Evolutionary conservation across 2,329 filamentous ascomycete genomes (phyloP).

Genomic region (Bipolaris gigantea): DNA sequence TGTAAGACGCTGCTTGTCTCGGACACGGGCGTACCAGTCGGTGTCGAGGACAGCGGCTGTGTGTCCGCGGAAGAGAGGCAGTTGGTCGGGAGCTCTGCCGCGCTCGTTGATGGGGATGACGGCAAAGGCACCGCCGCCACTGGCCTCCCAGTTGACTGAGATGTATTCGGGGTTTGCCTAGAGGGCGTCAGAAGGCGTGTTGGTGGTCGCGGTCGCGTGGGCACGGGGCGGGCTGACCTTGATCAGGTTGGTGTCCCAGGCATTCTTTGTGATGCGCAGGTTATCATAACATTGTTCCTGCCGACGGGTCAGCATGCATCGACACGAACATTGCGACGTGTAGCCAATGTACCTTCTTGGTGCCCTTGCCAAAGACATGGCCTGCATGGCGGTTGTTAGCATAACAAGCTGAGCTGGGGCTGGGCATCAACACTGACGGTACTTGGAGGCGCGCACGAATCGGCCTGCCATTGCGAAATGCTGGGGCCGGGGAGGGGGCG

Average conservation of each 20-base stretch:
- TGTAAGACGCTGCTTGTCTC: neutral
- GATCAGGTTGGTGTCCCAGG: conserved; percentile 98
- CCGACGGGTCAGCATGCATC: conserved; percentile 13
- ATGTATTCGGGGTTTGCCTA: conserved; percentile 95
- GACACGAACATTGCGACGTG: neutral
- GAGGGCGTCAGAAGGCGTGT: conserved; percentile 30
- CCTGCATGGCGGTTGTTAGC: conserved; percentile 57
- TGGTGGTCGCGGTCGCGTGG: conserved; percentile 34
- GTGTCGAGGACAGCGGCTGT: conserved; percentile 95
- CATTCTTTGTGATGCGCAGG: conserved; percentile 94
- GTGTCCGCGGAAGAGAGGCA: conserved; percentile 94
- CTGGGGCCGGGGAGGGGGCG: conserved; percentile 6
- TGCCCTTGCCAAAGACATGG: conserved; percentile 96
- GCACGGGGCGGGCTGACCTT: conserved; percentile 65
- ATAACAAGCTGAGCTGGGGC: conserved; percentile 30
- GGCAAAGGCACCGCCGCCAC: conserved; percentile 93
- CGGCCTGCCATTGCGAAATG: conserved; percentile 63
- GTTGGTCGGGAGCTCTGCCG: conserved; percentile 86
- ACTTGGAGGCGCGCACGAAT: conserved; percentile 74
- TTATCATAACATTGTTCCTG: conserved; percentile 98
- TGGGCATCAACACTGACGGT: conserved; percentile 55
- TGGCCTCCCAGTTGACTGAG: conserved; percentile 97
- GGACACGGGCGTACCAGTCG: conserved; percentile 69
- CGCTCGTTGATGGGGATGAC: conserved; percentile 89
- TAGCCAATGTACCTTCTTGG: conserved; percentile 67